These are phyloP conservation scores for Sanguinoderma infundibulare DNA, from an alignment of 1,284 basidiomycete genomes.

Conservation along the genomic window DNA sequence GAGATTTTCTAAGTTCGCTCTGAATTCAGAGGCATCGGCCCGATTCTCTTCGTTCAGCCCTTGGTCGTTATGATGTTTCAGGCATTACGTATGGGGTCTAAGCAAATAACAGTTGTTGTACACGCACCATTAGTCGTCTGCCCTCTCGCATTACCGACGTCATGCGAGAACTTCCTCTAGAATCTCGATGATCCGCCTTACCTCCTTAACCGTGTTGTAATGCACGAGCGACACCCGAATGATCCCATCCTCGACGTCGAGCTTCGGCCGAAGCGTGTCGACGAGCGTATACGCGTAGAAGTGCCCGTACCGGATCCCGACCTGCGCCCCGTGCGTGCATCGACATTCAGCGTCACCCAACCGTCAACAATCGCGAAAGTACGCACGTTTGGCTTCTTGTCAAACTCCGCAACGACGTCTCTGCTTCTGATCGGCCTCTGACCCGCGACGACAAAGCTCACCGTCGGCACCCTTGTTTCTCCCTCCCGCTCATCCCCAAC, in stretches of 20 bases:
- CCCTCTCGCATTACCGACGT: not conserved
- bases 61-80: too few relatives aligned
- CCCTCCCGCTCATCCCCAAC: conserved; percentile 61
- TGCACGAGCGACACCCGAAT: conserved; percentile 82
- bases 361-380: not conserved
- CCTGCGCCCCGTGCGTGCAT: conserved; percentile 42
- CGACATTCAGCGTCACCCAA: not conserved
- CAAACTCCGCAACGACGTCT: conserved; percentile 68
- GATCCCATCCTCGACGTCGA: conserved; percentile 68
- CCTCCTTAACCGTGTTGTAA: conserved; percentile 78
- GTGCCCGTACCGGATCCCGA: conserved; percentile 80
- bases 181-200: conserved; percentile 56
- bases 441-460: conserved; percentile 73
- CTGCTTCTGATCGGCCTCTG: conserved; percentile 56
- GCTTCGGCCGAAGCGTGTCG: conserved; percentile 52
- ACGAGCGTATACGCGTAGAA: conserved; percentile 79
- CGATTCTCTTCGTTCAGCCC: too few relatives aligned
- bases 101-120: not conserved
- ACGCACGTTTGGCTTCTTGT: conserved; percentile 63
- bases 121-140: not conserved
- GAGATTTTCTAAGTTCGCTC: too few relatives aligned
- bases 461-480: conserved; percentile 63
- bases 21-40: too few relatives aligned
- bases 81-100: too few relatives aligned
- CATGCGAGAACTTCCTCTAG: conserved; percentile 50